A percentile compares a stretch with the other conserved stretches of the same genome.
Evolutionary conservation across 257 asterid genomes (phyloP).

Genomic region (Solanum gracilifrons): DNA sequence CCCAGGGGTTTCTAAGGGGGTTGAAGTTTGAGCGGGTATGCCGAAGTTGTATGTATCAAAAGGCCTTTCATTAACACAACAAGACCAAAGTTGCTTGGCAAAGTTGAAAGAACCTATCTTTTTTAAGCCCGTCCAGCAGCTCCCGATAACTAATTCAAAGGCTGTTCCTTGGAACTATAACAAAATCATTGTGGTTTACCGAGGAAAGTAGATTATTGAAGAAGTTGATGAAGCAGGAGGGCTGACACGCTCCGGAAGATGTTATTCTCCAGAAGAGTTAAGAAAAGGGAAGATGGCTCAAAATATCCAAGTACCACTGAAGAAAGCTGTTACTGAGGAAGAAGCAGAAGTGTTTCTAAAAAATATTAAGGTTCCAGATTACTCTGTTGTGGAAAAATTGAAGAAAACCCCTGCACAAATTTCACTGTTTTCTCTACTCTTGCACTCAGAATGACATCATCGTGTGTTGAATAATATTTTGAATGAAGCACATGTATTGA

Average conservation of each 20-base stretch:
- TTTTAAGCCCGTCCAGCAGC: rapidly evolving
- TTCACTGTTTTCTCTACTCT: not conserved
- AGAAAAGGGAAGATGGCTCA: not conserved
- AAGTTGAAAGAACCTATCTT: not conserved
- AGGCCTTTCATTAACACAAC: not conserved
- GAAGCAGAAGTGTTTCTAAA: no score
- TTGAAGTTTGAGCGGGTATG: rapidly evolving
- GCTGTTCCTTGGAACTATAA: not conserved
- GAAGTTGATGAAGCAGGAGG: not conserved
- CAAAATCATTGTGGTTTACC: not conserved
- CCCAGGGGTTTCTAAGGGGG: rapidly evolving
- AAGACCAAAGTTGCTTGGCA: not conserved
- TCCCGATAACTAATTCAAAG: not conserved
- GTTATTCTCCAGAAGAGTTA: not conserved
- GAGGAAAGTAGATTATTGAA: not conserved
- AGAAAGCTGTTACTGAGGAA: not conserved
- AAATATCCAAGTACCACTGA: not conserved
- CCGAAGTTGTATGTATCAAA: not conserved
- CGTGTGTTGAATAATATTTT: no score
- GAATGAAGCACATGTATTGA: no score
- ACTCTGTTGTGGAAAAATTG: not conserved
- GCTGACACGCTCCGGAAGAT: not conserved
- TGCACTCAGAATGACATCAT: no score
- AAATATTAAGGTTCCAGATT: not conserved
- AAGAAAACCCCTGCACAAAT: not conserved